Base-by-base conservation (phyloP, 441 rosid genomes). In the Lepidium campestre region DNA sequence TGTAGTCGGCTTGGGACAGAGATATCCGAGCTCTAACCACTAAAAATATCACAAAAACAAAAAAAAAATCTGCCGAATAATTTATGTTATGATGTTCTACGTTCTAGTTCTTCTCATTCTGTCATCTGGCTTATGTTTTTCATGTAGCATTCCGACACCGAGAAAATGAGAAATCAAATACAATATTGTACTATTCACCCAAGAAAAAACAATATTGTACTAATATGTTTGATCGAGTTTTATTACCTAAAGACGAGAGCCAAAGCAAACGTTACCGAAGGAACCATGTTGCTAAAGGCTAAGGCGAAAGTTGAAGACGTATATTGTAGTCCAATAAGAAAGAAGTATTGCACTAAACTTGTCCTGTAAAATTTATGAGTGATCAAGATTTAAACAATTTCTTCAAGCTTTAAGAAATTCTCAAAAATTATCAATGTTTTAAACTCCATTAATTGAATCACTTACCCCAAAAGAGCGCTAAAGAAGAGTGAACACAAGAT, bases 201-300 rank as follows among this genome's bases (percentile, higher is more conserved):
- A n/a, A n/a, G n/a, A n/a, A n/a, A n/a, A n/a, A n/a, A n/a, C n/a
- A n/a, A n/a, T n/a, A n/a, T n/a, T n/a, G n/a, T n/a, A n/a, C n/a
- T n/a, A n/a, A n/a, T n/a, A n/a, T 58, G 22, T 50, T 20, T 49
- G 25, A 29, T 64, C 15, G 45, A 57, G n/a, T 14, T 60, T 39
- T 8, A 31, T 74, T 82, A 83, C 91, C 85, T 68, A 65, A 83
- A 81, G 45, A 82, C 50, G 23, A 86, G 68, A 32, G 86, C 84
- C 75, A 81, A 57, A 10, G 77, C 65, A 42, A 82, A 83, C 4
- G 91, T 86, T 55, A 66, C 11, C 5, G 79, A 81, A 52, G 86
- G 86, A 64, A 82, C 85, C 77, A 82, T 62, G 74, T 82, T 86
- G 35, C 72, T 18, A 78, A 86, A 86, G 25, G 86, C 88, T 65